Conservation (phyloP, 768 basidiomycete genomes). For the Kwoniella sp. region DNA sequence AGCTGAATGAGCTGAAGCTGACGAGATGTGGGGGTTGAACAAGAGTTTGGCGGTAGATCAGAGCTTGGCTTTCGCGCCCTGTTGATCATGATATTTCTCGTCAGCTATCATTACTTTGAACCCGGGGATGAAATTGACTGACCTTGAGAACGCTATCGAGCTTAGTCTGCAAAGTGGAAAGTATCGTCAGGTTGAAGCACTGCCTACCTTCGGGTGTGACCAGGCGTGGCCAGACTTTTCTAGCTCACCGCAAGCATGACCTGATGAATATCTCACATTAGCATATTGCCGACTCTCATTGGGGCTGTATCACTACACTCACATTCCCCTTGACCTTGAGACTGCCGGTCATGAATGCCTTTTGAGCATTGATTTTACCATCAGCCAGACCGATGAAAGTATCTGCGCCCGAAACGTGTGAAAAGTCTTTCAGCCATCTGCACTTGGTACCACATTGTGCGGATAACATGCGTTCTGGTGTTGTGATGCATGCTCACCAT, state of each 20-base stretch:
- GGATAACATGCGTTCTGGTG: not conserved
- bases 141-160: slow-evolving; percentile 82
- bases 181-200: slow-evolving; percentile 7
- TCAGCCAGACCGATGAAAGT: slow-evolving; percentile 66
- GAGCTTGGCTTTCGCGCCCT: slow-evolving; percentile 53
- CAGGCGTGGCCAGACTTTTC: no score
- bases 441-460: not conserved
- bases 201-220: no score
- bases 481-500: slow-evolving; percentile 49
- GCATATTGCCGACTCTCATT: no score
- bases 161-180: slow-evolving; percentile 63
- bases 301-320: slow-evolving; percentile 15
- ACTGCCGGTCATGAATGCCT: slow-evolving; percentile 93
- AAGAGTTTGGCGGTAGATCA: slow-evolving; percentile 16
- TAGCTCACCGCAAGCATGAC: slow-evolving; percentile 48
- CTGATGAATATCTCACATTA: slow-evolving; percentile 16
- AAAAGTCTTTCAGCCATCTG: not conserved
- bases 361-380: slow-evolving; percentile 78
- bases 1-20: not conserved
- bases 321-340: slow-evolving; percentile 65
- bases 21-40: not conserved
- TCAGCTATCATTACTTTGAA: not conserved
- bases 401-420: slow-evolving; percentile 55
- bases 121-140: slow-evolving; percentile 28
- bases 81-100: not conserved